Base-by-base conservation (phyloP, 2,329 filamentous ascomycete genomes). In the Phoma sp. region DNA sequence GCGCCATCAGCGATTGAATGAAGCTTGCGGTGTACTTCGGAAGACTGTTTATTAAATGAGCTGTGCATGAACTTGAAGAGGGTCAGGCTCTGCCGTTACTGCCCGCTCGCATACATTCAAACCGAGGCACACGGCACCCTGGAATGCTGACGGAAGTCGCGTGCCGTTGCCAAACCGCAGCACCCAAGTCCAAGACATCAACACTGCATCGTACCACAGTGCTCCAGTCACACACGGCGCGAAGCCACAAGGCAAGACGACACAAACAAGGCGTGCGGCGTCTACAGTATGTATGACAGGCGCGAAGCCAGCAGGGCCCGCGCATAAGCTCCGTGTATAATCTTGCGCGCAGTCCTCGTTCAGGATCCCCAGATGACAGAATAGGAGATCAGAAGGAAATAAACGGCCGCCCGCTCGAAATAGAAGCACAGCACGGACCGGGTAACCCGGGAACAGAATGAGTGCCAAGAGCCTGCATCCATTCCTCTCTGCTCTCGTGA, bases 401-500 rank as follows among this genome's bases (percentile, higher is more conserved):
- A 39, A 39, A 19, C 29, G 22, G 40, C 27, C 41, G 15, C 29
- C 27, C 10, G 45, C 52, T 51, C 19, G 24, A 44, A 55, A 55
- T 55, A 55, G 52, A 36, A 46, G 22, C 49, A 17, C 40, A 8
- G 45, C 51, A 51, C 46, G 46, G 52, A 19, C 52, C 52, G 52
- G 52, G 32, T 55, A 55, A 17, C 19, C 31, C 41, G 22, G 41
- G 41, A 39, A 43, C 37, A 43, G 46, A 44, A 45, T 27, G 22
- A 21, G 32, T 46, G 52, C 52, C 52, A 51, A 55, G 52, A 35
- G 19, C 29, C 6, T 2, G 21, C 13, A 22, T 31, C n/a, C 46
- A 50, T 46, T 46, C 52, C 36, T 43, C 22, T 40, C 22, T 46
- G 41, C n/a, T 24, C 40, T 40, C 51, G 40, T 55, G 45, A 55